Percentiles rank a stretch among this genome's conserved stretches.
Evolutionary conservation across 805 yeast genomes (phyloP).

Genomic region (Pachysolen tannophilus): DNA sequence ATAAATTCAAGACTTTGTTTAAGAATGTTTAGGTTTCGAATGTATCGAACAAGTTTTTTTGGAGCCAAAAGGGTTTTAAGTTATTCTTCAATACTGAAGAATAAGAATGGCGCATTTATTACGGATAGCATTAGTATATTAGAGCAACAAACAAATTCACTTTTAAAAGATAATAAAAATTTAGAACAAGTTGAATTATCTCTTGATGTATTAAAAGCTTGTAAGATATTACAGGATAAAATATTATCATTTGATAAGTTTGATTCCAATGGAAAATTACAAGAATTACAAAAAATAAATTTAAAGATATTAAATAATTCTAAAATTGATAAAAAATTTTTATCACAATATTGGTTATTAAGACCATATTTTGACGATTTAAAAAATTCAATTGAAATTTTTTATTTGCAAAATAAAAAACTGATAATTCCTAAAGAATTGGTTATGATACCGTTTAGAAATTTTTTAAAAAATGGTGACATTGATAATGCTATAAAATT

Average conservation of each 20-base stretch:
- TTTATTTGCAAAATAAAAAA: constrained; percentile 15
- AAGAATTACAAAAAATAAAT: constrained; percentile 16
- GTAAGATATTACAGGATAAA: constrained; percentile 18
- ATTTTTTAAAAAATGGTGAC: constrained; percentile 50
- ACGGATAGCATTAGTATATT: no score
- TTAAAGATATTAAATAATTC: constrained; percentile 11
- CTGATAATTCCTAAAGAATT: constrained; percentile 24
- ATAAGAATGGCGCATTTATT: no score
- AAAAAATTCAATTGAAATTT: constrained; percentile 17
- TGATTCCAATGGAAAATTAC: constrained; percentile 13
- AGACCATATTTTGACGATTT: constrained; percentile 19
- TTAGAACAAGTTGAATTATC: constrained; percentile 1
- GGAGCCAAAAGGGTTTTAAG: no score
- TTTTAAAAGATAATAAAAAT: no score
- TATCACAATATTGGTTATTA: constrained; percentile 16
- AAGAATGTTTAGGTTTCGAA: no score
- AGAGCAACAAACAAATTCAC: no score
- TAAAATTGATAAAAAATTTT: constrained; percentile 13
- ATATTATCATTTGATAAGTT: constrained; percentile 16
- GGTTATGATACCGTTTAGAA: constrained; percentile 58
- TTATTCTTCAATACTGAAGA: no score
- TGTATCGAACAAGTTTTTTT: no score
- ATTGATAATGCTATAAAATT: constrained; percentile 47
- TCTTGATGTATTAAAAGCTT: constrained; percentile 12
- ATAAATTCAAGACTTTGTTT: no score